Conservation (phyloP, 108 stramenopile genomes). For the Thalassiosira profunda region DNA sequence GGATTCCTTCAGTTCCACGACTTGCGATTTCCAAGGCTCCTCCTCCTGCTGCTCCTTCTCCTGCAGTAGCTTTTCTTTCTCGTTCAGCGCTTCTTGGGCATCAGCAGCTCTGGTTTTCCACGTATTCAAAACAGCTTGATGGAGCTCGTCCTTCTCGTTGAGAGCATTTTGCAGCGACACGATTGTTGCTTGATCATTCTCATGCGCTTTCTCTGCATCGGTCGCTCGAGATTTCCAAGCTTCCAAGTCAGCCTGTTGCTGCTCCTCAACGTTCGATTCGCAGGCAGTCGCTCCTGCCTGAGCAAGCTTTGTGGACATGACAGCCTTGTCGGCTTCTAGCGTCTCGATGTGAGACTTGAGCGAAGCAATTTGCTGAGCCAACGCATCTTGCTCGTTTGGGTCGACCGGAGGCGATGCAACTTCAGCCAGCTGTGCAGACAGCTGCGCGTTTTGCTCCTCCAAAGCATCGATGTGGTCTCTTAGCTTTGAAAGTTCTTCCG, state of each 20-base stretch:
- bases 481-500: neutral
- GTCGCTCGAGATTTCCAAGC: neutral
- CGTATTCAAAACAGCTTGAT: constrained; percentile 9
- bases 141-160: constrained; percentile 17
- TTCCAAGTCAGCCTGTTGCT: constrained; percentile 3
- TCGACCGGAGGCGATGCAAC: constrained; percentile 1
- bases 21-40: neutral
- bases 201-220: constrained; percentile 3
- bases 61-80: neutral
- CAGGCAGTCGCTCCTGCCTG: constrained; percentile 10
- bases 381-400: constrained; percentile 12
- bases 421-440: constrained; percentile 14
- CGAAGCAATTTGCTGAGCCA: constrained; percentile 16
- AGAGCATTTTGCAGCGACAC: constrained; percentile 13
- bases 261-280: neutral
- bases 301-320: constrained; percentile 21
- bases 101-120: neutral
- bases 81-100: neutral
- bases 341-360: constrained; percentile 28
- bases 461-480: constrained; percentile 14
- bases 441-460: constrained; percentile 8
- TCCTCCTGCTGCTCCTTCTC: too few species aligned
- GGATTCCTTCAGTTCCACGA: constrained; percentile 8
- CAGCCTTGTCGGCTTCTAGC: constrained; percentile 22
- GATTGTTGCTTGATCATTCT: constrained; percentile 26